A percentile compares a stretch with the other conserved stretches of the same genome.
These are phyloP conservation scores for Clathrospora elynae DNA, from an alignment of 2,329 filamentous ascomycete genomes.

Conservation along the genomic window DNA sequence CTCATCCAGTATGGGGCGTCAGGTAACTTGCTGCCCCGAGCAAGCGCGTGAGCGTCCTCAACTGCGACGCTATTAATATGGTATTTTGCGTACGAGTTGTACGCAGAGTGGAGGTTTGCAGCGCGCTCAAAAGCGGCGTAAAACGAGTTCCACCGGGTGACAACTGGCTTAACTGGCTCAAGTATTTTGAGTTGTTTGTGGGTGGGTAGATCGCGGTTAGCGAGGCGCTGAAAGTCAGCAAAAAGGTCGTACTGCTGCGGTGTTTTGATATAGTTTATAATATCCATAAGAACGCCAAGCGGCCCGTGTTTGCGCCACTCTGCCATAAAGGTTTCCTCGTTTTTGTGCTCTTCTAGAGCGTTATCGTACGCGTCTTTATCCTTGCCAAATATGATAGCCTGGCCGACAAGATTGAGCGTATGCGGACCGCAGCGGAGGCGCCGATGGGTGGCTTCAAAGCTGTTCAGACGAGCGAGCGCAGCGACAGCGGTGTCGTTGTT, in stretches of 20 bases:
- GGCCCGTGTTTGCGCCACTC: conserved; percentile 1
- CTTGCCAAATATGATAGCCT: neutral
- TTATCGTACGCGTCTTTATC: neutral
- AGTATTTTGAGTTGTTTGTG: neutral
- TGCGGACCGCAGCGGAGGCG: conserved; percentile 1
- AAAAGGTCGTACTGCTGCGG: conserved; percentile 5
- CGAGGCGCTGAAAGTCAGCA: neutral
- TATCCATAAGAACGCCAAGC: conserved; percentile 2
- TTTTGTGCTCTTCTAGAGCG: neutral
- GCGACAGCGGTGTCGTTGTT: neutral
- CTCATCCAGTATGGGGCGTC: neutral
- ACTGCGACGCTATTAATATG: neutral
- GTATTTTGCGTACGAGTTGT: neutral
- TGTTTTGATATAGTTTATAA: conserved; percentile 6
- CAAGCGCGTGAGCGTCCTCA: neutral
- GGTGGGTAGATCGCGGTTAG: neutral
- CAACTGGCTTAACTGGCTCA: conserved; percentile 2
- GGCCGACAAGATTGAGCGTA: conserved; percentile 2
- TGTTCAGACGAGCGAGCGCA: neutral
- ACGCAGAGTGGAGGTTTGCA: neutral
- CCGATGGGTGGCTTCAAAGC: neutral
- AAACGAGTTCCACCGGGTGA: conserved; percentile 4
- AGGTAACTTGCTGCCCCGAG: neutral
- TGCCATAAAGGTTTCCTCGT: neutral
- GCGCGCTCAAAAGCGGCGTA: conserved; percentile 4